Evolutionary conservation across 2,329 filamentous ascomycete genomes (phyloP).

Genomic region (Sclerotinia sclerotiorum): DNA sequence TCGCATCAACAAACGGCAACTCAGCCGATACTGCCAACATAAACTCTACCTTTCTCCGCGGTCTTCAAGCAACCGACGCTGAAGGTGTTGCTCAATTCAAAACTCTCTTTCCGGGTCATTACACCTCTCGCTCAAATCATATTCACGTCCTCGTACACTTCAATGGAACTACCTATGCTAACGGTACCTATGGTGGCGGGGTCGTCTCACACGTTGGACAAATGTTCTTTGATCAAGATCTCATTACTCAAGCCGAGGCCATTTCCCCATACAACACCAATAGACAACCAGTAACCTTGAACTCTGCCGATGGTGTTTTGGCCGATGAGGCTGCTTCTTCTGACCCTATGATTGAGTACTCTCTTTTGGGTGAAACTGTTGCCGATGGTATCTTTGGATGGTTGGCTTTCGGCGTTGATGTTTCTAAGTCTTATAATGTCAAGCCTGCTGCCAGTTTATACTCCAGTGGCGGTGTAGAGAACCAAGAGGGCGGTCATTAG

Average conservation of each 20-base stretch:
- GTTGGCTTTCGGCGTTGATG: slow-evolving; percentile 18
- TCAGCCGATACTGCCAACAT: slow-evolving; percentile 42
- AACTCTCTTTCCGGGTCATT: slow-evolving; percentile 1
- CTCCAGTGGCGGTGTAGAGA: not conserved
- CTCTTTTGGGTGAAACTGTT: slow-evolving; percentile 12
- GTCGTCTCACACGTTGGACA: slow-evolving; percentile 60
- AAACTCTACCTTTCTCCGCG: slow-evolving; percentile 45
- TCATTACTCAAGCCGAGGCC: slow-evolving; percentile 53
- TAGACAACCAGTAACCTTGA: slow-evolving; percentile 48
- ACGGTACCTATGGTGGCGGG: slow-evolving; percentile 40
- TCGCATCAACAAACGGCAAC: slow-evolving; percentile 47
- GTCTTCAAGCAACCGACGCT: slow-evolving; percentile 44
- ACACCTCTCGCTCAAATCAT: slow-evolving; percentile 2
- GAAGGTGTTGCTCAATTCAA: slow-evolving; percentile 46
- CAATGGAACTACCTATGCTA: slow-evolving; percentile 43
- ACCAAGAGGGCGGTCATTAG: not conserved
- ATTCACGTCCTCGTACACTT: slow-evolving; percentile 40
- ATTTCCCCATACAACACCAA: slow-evolving; percentile 50
- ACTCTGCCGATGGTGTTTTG: slow-evolving; percentile 46
- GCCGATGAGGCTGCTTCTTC: slow-evolving; percentile 14
- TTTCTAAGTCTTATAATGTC: not conserved
- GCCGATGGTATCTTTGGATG: slow-evolving; percentile 20
- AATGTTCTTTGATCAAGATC: slow-evolving; percentile 62
- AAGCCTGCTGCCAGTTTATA: slow-evolving; percentile 18
- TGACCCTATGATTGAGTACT: slow-evolving; percentile 15